Evolutionary conservation across 306 rosid genomes (phyloP), one percentile per base, ranked within the genome.

Genomic region (Pyrus bretschneideri): DNA sequence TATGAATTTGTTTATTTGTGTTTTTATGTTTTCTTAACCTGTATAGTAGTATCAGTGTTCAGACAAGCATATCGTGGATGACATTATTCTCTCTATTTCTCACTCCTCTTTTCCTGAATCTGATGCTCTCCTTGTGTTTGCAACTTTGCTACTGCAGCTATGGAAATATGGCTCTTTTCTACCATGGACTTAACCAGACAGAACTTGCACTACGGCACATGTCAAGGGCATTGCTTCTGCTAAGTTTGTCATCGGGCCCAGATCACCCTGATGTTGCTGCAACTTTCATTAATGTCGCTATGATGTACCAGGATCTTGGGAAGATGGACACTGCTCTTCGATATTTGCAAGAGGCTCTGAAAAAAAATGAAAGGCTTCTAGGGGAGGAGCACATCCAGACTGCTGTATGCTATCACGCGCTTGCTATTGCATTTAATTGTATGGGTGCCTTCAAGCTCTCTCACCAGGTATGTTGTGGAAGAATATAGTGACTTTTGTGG

Each of bases 251-350:
- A 45, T 96, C 98, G 29, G 99, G 99, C 72, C 96, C 99, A 29
- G 98, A 92, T 85, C 99, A 96, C 79, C 99, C 99, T 73, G 99
- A 96, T 81, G 97, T 96, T 1, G 98, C 99, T 17, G 97, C 99
- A 51, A 91, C 99, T 72, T 91, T 86, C 70, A 92, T 96, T 79
- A 91, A 96, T 84, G 97, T 92, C 45, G 97, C 99, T 57, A 92
- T 96, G 99, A 96, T 96, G 99, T 96, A 87, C 84, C 99, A 91
- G 76, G 99, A 96, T 87, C 89, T 92, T 78, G 99, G 99, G 71
- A 96, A 92, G 84, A 96, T 96, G 96, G 78, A 88, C 71, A 96
- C 97, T 13, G 97, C 99, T 74, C 99, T 92, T 83, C 99, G 98
- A 9, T 96, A 96, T 93, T 86, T 96, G 87, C 99, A 96, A 87